Conservation (phyloP, 345 rosid genomes). For the Draba incana region DNA sequence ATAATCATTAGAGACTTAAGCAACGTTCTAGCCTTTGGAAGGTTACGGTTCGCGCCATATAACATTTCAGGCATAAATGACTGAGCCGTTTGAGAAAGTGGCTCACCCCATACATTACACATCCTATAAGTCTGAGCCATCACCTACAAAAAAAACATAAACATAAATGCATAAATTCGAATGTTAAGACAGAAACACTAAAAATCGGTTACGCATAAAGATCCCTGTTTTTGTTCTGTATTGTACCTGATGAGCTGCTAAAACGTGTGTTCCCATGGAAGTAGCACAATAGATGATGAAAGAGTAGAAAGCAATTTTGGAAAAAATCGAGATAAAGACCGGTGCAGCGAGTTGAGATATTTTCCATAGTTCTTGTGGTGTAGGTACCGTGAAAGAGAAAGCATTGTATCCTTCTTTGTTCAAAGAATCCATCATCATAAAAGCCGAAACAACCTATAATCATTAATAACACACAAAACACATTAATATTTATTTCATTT, state of each 20-base stretch:
- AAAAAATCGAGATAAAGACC: conserved; percentile 44
- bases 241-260: conserved; percentile 93
- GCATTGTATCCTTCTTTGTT: conserved; percentile 79
- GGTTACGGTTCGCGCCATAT: conserved; percentile 64
- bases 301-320: conserved; percentile 78
- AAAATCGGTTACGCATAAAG: background rate
- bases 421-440: conserved; percentile 83
- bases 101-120: conserved; percentile 81
- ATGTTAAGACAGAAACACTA: background rate
- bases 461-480: conserved; percentile 17
- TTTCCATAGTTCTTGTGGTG: conserved; percentile 57
- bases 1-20: conserved; percentile 73
- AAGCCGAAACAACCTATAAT: conserved; percentile 78
- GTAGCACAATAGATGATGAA: conserved; percentile 80
- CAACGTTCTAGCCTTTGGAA: conserved; percentile 71
- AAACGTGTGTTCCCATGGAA: conserved; percentile 72
- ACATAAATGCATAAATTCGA: background rate
- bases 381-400: conserved; percentile 62
- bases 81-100: conserved; percentile 94
- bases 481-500: conserved; percentile 13
- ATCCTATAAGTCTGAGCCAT: conserved; percentile 72
- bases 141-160: conserved; percentile 40
- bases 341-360: conserved; percentile 64
- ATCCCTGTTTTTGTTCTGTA: background rate
- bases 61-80: conserved; percentile 91